Evolutionary conservation across 108 stramenopile species (phyloP).

Genomic region (Cyclotella cryptica): DNA sequence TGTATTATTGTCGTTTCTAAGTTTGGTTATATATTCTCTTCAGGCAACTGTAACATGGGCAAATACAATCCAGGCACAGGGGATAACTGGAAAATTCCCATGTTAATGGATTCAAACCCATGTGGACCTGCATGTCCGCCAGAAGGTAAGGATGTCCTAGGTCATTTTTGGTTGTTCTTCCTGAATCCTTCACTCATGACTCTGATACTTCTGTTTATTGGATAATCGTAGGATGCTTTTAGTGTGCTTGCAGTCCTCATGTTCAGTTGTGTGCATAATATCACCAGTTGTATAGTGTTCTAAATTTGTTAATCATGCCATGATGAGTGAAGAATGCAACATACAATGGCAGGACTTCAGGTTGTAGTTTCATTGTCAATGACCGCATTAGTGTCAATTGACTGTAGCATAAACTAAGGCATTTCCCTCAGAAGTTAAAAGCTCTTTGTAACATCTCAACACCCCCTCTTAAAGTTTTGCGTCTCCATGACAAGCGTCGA

Average conservation of each 20-base stretch:
- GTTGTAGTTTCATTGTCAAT: too few species aligned
- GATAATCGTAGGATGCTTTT: too few species aligned
- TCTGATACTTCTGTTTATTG: not conserved
- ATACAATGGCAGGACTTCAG: too few species aligned
- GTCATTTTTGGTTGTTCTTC: too few species aligned
- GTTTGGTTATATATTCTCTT: not conserved
- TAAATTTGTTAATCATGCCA: too few species aligned
- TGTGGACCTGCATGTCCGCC: constrained; percentile 51
- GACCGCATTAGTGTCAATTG: not conserved
- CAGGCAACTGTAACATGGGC: constrained; percentile 49
- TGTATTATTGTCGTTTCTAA: not conserved
- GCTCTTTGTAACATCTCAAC: constrained; percentile 27
- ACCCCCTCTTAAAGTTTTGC: constrained; percentile 31
- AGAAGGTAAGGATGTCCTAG: constrained; percentile 9
- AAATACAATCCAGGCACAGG: constrained; percentile 12
- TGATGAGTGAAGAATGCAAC: too few species aligned
- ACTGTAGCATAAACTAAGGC: not conserved
- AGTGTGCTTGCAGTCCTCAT: too few species aligned
- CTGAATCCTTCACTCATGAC: too few species aligned
- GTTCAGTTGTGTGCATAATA: too few species aligned
- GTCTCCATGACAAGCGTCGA: constrained; percentile 40
- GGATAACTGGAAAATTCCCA: constrained; percentile 38
- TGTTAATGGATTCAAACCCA: constrained; percentile 31
- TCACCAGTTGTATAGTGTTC: too few species aligned
- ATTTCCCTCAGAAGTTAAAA: constrained; percentile 11